These are phyloP conservation scores for Discostella stelligera DNA, from an alignment of 352 stramenopile species.

Conservation along the genomic window DNA sequence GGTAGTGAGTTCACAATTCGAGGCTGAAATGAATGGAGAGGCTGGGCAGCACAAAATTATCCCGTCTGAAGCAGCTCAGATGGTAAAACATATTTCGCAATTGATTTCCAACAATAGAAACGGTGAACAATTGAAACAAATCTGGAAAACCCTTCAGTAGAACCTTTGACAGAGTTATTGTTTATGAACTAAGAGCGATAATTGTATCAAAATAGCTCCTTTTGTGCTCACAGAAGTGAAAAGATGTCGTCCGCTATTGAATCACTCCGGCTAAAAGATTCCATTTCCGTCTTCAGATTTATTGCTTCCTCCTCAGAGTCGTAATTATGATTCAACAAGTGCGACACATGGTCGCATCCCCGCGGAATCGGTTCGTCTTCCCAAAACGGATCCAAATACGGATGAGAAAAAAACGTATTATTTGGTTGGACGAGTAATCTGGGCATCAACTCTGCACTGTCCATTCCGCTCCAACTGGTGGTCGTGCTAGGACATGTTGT, in stretches of 20 bases:
- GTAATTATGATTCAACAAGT: no score
- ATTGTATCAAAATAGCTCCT: no score
- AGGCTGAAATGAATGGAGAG: constrained; percentile 69
- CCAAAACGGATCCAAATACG: constrained; percentile 1
- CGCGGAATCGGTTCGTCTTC: constrained; percentile 26
- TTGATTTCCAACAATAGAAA: constrained; percentile 18
- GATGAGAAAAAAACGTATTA: not conserved
- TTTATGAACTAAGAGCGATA: no score
- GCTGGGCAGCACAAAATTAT: constrained; percentile 38
- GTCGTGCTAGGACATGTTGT: constrained; percentile 2
- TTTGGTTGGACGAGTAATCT: not conserved
- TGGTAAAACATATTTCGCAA: constrained; percentile 12
- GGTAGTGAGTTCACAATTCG: constrained; percentile 89
- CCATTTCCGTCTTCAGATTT: no score
- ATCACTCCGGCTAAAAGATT: no score
- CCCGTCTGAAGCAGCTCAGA: constrained; percentile 23
- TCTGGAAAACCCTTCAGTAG: constrained; percentile 47
- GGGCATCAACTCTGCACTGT: not conserved
- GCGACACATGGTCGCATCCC: constrained; percentile 16
- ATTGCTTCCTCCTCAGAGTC: no score
- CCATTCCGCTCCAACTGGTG: not conserved
- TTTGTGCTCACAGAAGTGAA: constrained; percentile 1
- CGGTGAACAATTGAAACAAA: constrained; percentile 19
- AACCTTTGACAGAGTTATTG: not conserved
- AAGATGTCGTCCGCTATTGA: constrained; percentile 12